phyloP scores from a whole-genome alignment of 306 rosid genomes.

The Echinosophora koreensis region DNA sequence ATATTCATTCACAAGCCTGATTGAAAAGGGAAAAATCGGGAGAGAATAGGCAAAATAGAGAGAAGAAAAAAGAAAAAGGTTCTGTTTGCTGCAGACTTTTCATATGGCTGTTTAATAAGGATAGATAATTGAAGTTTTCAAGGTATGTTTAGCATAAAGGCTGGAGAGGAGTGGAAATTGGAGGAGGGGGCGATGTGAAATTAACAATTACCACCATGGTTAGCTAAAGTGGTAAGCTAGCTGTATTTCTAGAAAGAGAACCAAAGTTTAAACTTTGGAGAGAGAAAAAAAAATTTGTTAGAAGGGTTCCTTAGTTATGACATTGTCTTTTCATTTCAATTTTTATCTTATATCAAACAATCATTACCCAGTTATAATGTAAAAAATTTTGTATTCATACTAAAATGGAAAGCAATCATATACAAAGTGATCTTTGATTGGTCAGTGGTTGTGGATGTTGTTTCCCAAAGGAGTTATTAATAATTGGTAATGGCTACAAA shows the following conservation, averaged over 20 bases:
- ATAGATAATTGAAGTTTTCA: not conserved
- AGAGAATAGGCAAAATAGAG: not conserved
- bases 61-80: not conserved
- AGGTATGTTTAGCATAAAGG: not conserved
- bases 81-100: not conserved
- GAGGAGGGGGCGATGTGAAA: not conserved
- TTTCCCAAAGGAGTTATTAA: constrained; percentile 9
- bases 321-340: too few relatives aligned
- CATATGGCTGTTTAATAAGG: not conserved
- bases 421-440: not conserved
- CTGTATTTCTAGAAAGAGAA: too few relatives aligned
- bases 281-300: too few relatives aligned
- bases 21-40: not conserved
- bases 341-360: not conserved
- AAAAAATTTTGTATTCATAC: not conserved
- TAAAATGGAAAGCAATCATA: not conserved
- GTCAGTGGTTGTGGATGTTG: constrained; percentile 6
- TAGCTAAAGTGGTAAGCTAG: too few relatives aligned
- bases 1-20: not conserved
- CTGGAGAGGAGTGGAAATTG: not conserved
- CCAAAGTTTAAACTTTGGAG: too few relatives aligned
- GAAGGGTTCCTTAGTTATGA: too few relatives aligned
- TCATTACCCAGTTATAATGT: not conserved
- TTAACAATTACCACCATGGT: not conserved
- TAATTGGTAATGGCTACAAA: constrained; percentile 15